Percentiles rank a stretch among this genome's conserved stretches.
phyloP scores from a whole-genome alignment of 768 basidiomycete species.

The Leccinum disarticulatum region DNA sequence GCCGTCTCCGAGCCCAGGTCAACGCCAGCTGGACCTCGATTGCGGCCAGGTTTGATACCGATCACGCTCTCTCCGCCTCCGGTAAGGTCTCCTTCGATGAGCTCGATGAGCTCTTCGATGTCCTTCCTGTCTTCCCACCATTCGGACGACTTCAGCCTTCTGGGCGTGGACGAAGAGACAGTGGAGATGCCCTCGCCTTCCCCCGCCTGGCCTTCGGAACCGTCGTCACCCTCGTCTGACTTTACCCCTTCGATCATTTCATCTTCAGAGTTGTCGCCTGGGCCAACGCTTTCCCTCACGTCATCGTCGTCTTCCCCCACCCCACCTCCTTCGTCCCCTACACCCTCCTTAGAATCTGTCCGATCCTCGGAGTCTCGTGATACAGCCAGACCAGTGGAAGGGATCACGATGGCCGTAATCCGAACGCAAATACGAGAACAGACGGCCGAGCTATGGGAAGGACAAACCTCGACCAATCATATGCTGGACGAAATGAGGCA shows the following conservation, averaged over 20 bases:
- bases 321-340: constrained; percentile 37
- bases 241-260: constrained; percentile 35
- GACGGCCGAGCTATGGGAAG: constrained; percentile 57
- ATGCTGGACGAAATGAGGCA: constrained; percentile 63
- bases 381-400: constrained; percentile 38
- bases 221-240: constrained; percentile 28
- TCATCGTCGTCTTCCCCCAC: constrained; percentile 36
- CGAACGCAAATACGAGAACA: constrained; percentile 58
- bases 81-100: constrained; percentile 39
- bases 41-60: constrained; percentile 26
- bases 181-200: constrained; percentile 29
- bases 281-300: constrained; percentile 40
- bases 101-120: constrained; percentile 33
- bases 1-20: constrained; percentile 34
- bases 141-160: constrained; percentile 63
- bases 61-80: constrained; percentile 47
- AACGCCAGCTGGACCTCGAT: constrained; percentile 28
- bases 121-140: constrained; percentile 64
- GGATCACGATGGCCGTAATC: constrained; percentile 42
- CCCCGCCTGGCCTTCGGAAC: constrained; percentile 37
- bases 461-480: constrained; percentile 59
- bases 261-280: constrained; percentile 34
- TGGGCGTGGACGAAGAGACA: constrained; percentile 37
- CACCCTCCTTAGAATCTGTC: constrained; percentile 26
- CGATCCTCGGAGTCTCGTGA: constrained; percentile 30